Percentiles rank a stretch among this genome's conserved stretches.
Conservation (phyloP, 192 early-diverging fungal species). For the Backusella tuberculispora region DNA sequence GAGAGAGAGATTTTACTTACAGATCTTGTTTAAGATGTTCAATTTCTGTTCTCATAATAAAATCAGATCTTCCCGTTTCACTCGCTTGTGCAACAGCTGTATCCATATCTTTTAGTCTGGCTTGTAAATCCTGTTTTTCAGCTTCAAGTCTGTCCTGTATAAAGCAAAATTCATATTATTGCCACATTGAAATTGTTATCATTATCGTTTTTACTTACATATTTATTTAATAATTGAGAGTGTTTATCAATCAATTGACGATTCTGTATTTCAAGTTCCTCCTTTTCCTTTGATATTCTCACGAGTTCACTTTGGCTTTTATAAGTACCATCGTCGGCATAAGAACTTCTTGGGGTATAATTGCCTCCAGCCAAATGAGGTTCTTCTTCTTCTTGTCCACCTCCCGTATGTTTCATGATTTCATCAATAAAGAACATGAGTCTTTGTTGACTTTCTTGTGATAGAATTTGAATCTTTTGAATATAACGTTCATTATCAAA, state of each 20-base stretch:
- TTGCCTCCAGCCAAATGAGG: neutral
- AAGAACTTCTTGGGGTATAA: conserved; percentile 23
- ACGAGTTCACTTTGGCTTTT: conserved; percentile 49
- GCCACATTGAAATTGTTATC: too few relatives aligned
- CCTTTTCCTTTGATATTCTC: conserved; percentile 59
- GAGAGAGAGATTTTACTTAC: conserved; percentile 46
- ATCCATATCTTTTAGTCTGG: conserved; percentile 80
- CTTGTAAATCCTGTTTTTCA: conserved; percentile 74
- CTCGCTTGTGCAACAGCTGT: conserved; percentile 66
- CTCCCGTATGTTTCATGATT: conserved; percentile 27
- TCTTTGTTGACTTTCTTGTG: conserved; percentile 68
- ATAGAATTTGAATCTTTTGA: conserved; percentile 78
- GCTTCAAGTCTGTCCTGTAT: conserved; percentile 71
- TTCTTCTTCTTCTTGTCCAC: neutral
- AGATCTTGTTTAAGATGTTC: conserved; percentile 84
- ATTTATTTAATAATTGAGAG: conserved; percentile 47
- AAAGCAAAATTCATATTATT: neutral
- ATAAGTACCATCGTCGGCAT: conserved; percentile 24
- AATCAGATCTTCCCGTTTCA: conserved; percentile 82
- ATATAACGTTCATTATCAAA: conserved; percentile 85
- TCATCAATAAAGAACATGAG: neutral
- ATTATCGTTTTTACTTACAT: conserved; percentile 37
- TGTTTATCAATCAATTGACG: conserved; percentile 54
- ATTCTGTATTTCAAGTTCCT: conserved; percentile 59
- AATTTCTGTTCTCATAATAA: conserved; percentile 84